A percentile compares a stretch with the other conserved stretches of the same genome.
These are phyloP conservation scores for Lepidium sativum DNA, from an alignment of 345 rosid species.

Conservation along the genomic window DNA sequence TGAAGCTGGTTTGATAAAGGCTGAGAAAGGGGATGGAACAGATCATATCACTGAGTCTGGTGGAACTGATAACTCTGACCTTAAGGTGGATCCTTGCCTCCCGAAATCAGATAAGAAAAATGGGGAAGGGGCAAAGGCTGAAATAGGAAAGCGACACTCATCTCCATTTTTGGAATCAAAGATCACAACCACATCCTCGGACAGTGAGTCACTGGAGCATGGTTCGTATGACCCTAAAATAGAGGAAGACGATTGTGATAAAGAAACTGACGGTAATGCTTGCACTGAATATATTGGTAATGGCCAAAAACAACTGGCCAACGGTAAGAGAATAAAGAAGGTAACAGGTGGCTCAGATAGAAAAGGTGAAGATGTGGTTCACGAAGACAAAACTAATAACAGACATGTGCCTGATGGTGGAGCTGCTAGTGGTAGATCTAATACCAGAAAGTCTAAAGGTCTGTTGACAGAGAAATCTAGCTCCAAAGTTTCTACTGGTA, in stretches of 20 bases:
- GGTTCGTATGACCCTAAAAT: conserved; percentile 18
- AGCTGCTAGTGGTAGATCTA: conserved; percentile 18
- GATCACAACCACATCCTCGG: conserved; percentile 31
- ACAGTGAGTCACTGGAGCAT: conserved; percentile 27
- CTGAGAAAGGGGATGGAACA: conserved; percentile 28
- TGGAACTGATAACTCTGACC: conserved; percentile 29
- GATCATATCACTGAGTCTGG: conserved; percentile 25
- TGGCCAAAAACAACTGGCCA: conserved; percentile 27
- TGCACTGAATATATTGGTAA: conserved; percentile 30
- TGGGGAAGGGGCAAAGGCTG: conserved; percentile 37
- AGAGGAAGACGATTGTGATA: conserved; percentile 34
- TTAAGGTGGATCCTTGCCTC: conserved; percentile 34
- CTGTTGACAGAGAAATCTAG: conserved; percentile 27
- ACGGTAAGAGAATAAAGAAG: conserved; percentile 37
- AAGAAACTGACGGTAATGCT: conserved; percentile 23
- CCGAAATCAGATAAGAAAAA: conserved; percentile 29
- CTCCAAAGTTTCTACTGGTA: conserved; percentile 28
- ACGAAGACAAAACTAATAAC: conserved; percentile 27
- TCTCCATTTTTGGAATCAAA: conserved; percentile 31
- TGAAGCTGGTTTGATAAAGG: conserved; percentile 37
- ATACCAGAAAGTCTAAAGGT: conserved; percentile 34
- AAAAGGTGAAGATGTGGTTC: conserved; percentile 29
- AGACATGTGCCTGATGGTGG: conserved; percentile 21
- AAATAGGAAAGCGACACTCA: conserved; percentile 30
- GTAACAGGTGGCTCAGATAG: conserved; percentile 21